phyloP scores from a whole-genome alignment of 2,329 filamentous ascomycete genomes.

The Orbilia ellipsospora region DNA sequence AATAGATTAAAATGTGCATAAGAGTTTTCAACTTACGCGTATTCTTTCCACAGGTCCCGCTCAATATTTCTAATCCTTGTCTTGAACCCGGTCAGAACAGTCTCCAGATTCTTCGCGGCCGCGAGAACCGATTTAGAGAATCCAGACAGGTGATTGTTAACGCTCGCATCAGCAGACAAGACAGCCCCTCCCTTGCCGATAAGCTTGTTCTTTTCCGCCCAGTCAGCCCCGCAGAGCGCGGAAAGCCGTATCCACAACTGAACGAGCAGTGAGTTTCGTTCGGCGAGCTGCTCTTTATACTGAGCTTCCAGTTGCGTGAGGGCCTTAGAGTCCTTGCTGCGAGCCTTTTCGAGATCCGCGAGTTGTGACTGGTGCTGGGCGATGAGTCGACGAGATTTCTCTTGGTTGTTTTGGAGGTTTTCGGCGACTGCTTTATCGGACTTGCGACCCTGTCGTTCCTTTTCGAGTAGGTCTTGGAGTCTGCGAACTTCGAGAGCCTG shows the following conservation, averaged over 20 bases:
- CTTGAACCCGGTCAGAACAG: constrained; percentile 80
- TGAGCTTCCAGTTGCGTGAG: constrained; percentile 79
- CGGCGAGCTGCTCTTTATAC: constrained; percentile 85
- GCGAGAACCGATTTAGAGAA: constrained; percentile 90
- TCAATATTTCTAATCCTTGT: constrained; percentile 85
- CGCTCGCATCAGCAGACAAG: constrained; percentile 61
- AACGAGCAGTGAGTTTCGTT: constrained; percentile 88
- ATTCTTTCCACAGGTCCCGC: constrained; percentile 88
- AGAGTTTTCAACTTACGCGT: constrained; percentile 67
- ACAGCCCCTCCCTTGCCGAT: constrained; percentile 65
- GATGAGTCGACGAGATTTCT: constrained; percentile 86
- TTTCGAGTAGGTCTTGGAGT: constrained; percentile 86
- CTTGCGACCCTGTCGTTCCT: constrained; percentile 84
- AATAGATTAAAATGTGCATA: not conserved
- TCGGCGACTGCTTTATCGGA: constrained; percentile 90
- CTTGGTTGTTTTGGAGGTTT: constrained; percentile 85
- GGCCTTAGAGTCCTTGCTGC: constrained; percentile 80
- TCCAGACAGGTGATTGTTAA: constrained; percentile 83
- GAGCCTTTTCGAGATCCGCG: constrained; percentile 83
- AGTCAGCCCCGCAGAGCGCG: constrained; percentile 86
- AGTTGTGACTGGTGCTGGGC: constrained; percentile 86
- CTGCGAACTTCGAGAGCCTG: constrained; percentile 87
- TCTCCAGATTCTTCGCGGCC: constrained; percentile 87
- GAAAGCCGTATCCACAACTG: constrained; percentile 91
- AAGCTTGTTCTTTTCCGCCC: constrained; percentile 87